Conservation (phyloP, 192 early-diverging fungal genomes). For the Backusella australiensis region DNA sequence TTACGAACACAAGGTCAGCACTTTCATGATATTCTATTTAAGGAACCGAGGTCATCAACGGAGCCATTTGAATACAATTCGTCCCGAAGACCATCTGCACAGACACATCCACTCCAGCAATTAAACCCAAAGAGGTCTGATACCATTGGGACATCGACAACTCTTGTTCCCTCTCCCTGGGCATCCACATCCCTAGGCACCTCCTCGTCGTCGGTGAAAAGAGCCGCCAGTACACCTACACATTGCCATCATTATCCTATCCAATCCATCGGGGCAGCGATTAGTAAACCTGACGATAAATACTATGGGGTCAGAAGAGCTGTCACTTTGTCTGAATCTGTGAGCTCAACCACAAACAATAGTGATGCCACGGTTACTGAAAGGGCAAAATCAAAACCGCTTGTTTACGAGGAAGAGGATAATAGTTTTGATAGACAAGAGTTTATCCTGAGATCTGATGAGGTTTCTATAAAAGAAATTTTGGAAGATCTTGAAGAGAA, state of each 20-base stretch:
- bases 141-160: constrained; percentile 4
- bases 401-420: constrained; percentile 1
- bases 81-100: constrained; percentile 3
- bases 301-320: constrained; percentile 3
- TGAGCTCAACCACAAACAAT: background rate
- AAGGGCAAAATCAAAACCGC: background rate
- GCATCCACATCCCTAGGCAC: background rate
- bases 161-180: constrained; percentile 6
- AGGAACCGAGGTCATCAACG: background rate
- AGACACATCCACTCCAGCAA: background rate
- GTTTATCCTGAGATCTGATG: constrained; percentile 15
- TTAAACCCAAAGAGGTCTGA: background rate
- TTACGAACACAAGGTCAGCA: background rate
- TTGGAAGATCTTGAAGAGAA: background rate
- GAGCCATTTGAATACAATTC: constrained; percentile 9
- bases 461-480: background rate
- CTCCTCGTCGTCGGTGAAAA: background rate
- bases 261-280: background rate
- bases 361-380: background rate
- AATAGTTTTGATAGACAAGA: constrained; percentile 22
- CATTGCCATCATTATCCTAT: background rate
- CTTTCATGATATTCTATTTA: background rate
- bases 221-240: constrained; percentile 11
- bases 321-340: background rate
- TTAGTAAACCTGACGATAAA: constrained; percentile 23